Percentiles rank a stretch among this genome's conserved stretches.
Conservation (phyloP, 2,329 filamentous ascomycete genomes). For the Penicillium sp. region DNA sequence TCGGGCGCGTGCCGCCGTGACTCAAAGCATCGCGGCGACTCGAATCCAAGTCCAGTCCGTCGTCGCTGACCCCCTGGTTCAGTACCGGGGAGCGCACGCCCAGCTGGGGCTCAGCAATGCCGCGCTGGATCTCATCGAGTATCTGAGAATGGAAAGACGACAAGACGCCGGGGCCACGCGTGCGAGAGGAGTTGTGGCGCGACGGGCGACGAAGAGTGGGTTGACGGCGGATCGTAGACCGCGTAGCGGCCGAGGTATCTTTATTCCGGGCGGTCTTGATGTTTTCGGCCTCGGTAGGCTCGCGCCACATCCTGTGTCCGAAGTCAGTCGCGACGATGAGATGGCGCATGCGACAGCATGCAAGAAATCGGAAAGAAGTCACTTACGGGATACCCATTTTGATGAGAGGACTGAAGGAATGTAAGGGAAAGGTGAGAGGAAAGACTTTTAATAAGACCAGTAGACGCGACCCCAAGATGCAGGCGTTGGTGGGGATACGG, state of each 20-base stretch:
- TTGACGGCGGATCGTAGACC: constrained; percentile 57
- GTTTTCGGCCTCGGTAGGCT: constrained; percentile 47
- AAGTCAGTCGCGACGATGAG: constrained; percentile 20
- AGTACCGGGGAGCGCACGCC: constrained; percentile 27
- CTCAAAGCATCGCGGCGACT: constrained; percentile 29
- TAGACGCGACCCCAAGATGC: constrained; percentile 7
- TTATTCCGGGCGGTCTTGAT: constrained; percentile 44
- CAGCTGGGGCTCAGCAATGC: constrained; percentile 19
- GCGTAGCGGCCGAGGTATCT: constrained; percentile 51
- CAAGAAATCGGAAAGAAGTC: constrained; percentile 9
- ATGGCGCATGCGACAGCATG: constrained; percentile 15
- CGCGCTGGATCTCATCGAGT: constrained; percentile 32
- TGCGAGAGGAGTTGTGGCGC: constrained; percentile 25
- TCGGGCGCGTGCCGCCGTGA: constrained; percentile 5
- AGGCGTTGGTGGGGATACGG: constrained; percentile 11
- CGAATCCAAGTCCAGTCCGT: constrained; percentile 29
- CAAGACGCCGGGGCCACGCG: constrained; percentile 28
- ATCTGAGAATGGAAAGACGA: constrained; percentile 29
- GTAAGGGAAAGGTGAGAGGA: constrained; percentile 15
- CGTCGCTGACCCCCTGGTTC: constrained; percentile 26
- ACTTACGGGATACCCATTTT: constrained; percentile 44
- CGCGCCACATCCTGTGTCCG: constrained; percentile 51
- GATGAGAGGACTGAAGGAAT: not conserved
- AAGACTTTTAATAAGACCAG: not conserved
- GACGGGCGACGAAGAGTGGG: constrained; percentile 34